Percentiles rank a stretch among this genome's conserved stretches.
Conservation (phyloP, 2,329 filamentous ascomycete genomes). For the Shiraia sp. region DNA sequence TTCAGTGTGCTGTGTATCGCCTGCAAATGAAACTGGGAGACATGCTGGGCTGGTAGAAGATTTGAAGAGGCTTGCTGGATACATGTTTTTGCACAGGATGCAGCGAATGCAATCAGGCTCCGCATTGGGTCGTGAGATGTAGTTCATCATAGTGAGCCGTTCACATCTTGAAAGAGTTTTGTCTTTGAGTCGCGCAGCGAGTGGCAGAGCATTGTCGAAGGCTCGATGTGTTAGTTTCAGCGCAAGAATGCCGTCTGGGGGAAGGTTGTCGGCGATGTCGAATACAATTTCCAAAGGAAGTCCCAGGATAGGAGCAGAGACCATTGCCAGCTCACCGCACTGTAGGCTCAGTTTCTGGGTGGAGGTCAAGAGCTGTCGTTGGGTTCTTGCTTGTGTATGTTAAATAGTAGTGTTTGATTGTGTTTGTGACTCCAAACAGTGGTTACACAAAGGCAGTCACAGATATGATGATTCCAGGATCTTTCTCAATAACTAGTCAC, state of each 20-base stretch:
- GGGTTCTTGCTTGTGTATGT: no score
- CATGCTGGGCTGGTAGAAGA: constrained; percentile 37
- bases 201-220: constrained; percentile 33
- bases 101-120: constrained; percentile 29
- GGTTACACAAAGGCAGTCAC: not conserved
- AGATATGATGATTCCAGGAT: no score
- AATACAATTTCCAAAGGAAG: constrained; percentile 49
- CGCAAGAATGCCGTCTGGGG: constrained; percentile 42
- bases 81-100: constrained; percentile 34
- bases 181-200: constrained; percentile 16
- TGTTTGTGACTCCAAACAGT: not conserved
- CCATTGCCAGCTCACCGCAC: constrained; percentile 53
- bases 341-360: constrained; percentile 67
- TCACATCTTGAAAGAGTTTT: constrained; percentile 28
- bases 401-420: not conserved
- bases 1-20: constrained; percentile 13
- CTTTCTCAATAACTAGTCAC: no score
- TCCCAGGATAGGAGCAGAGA: constrained; percentile 13
- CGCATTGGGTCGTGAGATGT: constrained; percentile 18
- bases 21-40: constrained; percentile 7
- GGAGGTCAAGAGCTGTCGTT: constrained; percentile 77
- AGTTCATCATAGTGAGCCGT: constrained; percentile 31
- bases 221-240: constrained; percentile 42
- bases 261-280: constrained; percentile 43
- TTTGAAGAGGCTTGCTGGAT: constrained; percentile 33